These are phyloP conservation scores for Ceratocystiopsis brevicomis DNA, from an alignment of 2,329 filamentous ascomycete genomes.

Conservation along the genomic window DNA sequence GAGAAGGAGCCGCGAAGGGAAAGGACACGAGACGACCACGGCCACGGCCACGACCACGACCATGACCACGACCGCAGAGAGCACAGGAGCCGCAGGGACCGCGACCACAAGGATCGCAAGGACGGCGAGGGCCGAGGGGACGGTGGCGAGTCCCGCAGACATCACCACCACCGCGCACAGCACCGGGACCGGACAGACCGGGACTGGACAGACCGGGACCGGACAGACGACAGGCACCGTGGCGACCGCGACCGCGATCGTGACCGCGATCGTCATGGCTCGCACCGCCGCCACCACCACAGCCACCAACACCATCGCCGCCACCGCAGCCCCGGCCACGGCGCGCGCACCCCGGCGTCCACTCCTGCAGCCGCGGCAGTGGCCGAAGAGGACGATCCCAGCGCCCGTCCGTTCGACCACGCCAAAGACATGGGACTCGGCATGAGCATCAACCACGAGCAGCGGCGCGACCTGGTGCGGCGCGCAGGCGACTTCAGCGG, in stretches of 20 bases:
- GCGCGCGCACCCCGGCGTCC: neutral
- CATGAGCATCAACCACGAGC: conserved; percentile 48
- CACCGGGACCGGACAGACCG: neutral
- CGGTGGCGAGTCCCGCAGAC: too few relatives aligned
- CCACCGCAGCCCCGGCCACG: conserved; percentile 14
- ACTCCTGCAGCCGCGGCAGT: neutral
- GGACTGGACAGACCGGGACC: too few relatives aligned
- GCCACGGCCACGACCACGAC: neutral
- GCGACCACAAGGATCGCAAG: neutral
- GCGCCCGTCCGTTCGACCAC: conserved; percentile 68
- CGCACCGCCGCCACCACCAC: neutral
- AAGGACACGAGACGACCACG: neutral
- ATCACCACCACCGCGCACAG: too few relatives aligned
- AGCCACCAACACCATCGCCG: neutral
- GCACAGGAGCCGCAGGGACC: neutral
- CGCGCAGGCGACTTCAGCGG: conserved; percentile 67
- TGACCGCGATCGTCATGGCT: neutral
- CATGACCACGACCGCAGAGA: neutral
- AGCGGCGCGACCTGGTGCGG: conserved; percentile 61
- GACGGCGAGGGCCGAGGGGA: neutral
- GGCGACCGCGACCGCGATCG: neutral
- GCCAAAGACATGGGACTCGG: conserved; percentile 85
- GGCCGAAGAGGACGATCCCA: conserved; percentile 60
- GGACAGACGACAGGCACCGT: neutral
- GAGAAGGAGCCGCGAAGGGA: neutral